Evolutionary conservation across 805 yeast genomes (phyloP).

Genomic region (Blastobotrys robertii): DNA sequence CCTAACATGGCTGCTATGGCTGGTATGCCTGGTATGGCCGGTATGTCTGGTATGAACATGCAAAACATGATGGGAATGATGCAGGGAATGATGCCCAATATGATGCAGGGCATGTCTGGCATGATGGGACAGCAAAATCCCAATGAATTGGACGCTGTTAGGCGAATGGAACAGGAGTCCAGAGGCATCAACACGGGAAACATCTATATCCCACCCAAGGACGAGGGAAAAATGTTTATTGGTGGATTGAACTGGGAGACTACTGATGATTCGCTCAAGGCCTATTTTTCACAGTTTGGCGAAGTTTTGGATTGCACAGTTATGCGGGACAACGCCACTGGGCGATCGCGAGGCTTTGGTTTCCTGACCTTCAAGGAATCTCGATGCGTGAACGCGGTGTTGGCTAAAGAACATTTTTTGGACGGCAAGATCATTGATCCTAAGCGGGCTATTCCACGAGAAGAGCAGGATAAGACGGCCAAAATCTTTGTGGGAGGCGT

Average conservation of each 20-base stretch:
- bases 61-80: constrained; percentile 1
- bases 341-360: constrained; percentile 92
- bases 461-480: constrained; percentile 94
- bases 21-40: constrained; percentile 16
- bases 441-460: constrained; percentile 93
- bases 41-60: constrained; percentile 12
- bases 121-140: background rate
- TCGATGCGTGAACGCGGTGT: constrained; percentile 75
- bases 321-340: constrained; percentile 82
- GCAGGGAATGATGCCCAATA: background rate
- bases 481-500: constrained; percentile 97
- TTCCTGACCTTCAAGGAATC: constrained; percentile 79
- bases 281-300: constrained; percentile 81
- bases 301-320: constrained; percentile 80
- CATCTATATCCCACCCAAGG: constrained; percentile 47
- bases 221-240: constrained; percentile 84
- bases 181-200: constrained; percentile 27
- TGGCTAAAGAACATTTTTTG: constrained; percentile 74
- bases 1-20: constrained; percentile 17
- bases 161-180: background rate
- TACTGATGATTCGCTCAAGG: constrained; percentile 73
- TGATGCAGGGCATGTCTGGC: constrained; percentile 29
- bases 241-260: constrained; percentile 99
- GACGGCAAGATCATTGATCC: constrained; percentile 98
- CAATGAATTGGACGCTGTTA: background rate